Evolutionary conservation across 768 basidiomycete species (phyloP).

Genomic region (Tylopilus sp.): DNA sequence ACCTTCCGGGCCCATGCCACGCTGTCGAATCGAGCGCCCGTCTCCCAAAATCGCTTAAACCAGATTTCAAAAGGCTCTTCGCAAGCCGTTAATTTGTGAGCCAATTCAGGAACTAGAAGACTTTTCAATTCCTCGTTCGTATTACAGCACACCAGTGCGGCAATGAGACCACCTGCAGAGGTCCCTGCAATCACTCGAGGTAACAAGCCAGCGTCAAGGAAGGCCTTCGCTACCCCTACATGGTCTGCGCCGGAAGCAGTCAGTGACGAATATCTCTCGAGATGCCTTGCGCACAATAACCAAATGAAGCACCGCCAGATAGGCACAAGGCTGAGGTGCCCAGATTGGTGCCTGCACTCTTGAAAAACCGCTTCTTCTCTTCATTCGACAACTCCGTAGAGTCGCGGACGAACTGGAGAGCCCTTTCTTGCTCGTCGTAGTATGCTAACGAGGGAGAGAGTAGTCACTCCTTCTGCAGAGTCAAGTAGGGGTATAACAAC

Average conservation of each 20-base stretch:
- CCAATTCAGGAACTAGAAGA: slow-evolving; percentile 79
- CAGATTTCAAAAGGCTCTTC: slow-evolving; percentile 73
- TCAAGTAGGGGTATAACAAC: slow-evolving; percentile 13
- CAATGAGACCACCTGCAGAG: slow-evolving; percentile 84
- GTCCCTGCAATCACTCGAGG: slow-evolving; percentile 95
- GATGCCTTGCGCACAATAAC: slow-evolving; percentile 66
- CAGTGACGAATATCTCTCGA: background rate
- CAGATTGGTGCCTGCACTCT: slow-evolving; percentile 81
- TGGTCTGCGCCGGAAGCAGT: slow-evolving; percentile 51
- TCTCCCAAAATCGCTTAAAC: slow-evolving; percentile 71
- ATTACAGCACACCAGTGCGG: slow-evolving; percentile 75
- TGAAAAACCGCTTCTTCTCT: slow-evolving; percentile 92
- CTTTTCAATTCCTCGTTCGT: slow-evolving; percentile 82
- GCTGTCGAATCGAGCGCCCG: slow-evolving; percentile 94
- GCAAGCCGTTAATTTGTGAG: slow-evolving; percentile 77
- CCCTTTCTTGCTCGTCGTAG: slow-evolving; percentile 70
- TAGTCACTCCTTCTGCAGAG: background rate
- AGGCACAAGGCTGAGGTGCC: slow-evolving; percentile 92
- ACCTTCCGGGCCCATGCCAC: slow-evolving; percentile 90
- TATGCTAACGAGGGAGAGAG: slow-evolving; percentile 53
- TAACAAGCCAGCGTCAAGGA: slow-evolving; percentile 80
- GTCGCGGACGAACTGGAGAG: slow-evolving; percentile 73
- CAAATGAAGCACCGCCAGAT: slow-evolving; percentile 94
- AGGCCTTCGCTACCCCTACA: slow-evolving; percentile 88
- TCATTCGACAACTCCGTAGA: slow-evolving; percentile 71